Conservation (phyloP, 805 yeast genomes). For the Candida sphagnicola region DNA sequence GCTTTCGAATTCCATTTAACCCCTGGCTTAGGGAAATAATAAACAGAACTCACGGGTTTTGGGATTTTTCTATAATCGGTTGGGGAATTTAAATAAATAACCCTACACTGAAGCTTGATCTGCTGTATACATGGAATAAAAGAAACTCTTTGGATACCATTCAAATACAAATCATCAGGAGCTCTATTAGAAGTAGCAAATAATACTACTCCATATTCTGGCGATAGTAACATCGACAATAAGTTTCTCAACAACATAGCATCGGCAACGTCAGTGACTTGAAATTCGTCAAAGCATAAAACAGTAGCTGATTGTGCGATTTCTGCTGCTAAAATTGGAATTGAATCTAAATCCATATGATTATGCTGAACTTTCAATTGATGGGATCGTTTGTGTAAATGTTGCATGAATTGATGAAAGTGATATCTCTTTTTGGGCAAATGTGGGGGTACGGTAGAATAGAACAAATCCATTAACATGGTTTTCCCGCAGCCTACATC, state of each 20-base stretch:
- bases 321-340: constrained; percentile 80
- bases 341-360: constrained; percentile 64
- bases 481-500: constrained; percentile 99
- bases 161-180: constrained; percentile 88
- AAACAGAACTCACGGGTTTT: constrained; percentile 76
- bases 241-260: constrained; percentile 91
- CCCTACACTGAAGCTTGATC: constrained; percentile 69
- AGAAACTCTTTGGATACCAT: constrained; percentile 89
- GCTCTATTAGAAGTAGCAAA: constrained; percentile 95
- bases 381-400: constrained; percentile 82
- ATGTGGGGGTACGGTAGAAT: constrained; percentile 73
- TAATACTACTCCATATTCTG: constrained; percentile 76
- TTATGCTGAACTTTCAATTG: constrained; percentile 59
- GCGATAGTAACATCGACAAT: constrained; percentile 59
- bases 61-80: constrained; percentile 91
- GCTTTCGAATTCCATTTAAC: constrained; percentile 48
- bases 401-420: constrained; percentile 97
- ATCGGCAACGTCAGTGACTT: constrained; percentile 97
- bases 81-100: constrained; percentile 80
- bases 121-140: constrained; percentile 89
- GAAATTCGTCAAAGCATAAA: constrained; percentile 94
- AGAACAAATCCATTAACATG: constrained; percentile 95
- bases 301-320: constrained; percentile 73
- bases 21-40: constrained; percentile 68
- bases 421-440: constrained; percentile 80